These are phyloP conservation scores for Sporopachydermia lactativora DNA, from an alignment of 805 yeast species.

Conservation along the genomic window DNA sequence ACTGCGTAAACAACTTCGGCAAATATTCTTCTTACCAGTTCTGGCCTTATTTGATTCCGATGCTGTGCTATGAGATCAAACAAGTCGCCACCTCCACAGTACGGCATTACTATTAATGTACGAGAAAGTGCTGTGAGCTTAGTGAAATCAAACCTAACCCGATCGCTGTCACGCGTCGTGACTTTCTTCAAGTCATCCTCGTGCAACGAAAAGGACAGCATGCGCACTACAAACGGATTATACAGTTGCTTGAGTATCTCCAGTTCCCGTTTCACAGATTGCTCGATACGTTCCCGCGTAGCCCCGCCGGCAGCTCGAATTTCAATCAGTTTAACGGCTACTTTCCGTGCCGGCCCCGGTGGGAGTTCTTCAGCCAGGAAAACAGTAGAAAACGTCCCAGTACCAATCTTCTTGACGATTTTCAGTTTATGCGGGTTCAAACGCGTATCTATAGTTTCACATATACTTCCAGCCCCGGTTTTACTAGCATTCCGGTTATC, in stretches of 20 bases:
- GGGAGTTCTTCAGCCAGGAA: conserved; percentile 27
- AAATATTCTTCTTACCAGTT: conserved; percentile 44
- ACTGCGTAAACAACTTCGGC: conserved; percentile 62
- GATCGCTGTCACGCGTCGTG: conserved; percentile 16
- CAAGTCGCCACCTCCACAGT: conserved; percentile 76
- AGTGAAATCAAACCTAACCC: conserved; percentile 16
- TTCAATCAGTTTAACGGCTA: conserved; percentile 60
- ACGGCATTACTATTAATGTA: conserved; percentile 51
- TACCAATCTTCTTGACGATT: conserved; percentile 34
- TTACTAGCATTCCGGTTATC: too few species aligned
- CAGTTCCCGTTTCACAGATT: conserved; percentile 59
- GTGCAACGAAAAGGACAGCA: conserved; percentile 30
- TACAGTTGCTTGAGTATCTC: conserved; percentile 38
- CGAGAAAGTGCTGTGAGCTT: conserved; percentile 19
- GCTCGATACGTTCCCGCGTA: conserved; percentile 38
- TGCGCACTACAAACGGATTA: conserved; percentile 58
- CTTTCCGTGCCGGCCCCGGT: conserved; percentile 15
- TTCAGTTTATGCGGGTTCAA: conserved; percentile 18
- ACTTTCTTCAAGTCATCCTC: neutral
- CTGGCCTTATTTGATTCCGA: conserved; percentile 29
- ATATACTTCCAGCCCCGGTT: too few species aligned
- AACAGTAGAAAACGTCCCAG: conserved; percentile 59
- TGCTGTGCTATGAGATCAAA: conserved; percentile 42
- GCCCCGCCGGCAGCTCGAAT: conserved; percentile 27
- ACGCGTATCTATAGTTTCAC: neutral